phyloP scores from a whole-genome alignment of 495 filamentous ascomycete genomes.

The Tetracladium marchalianum region DNA sequence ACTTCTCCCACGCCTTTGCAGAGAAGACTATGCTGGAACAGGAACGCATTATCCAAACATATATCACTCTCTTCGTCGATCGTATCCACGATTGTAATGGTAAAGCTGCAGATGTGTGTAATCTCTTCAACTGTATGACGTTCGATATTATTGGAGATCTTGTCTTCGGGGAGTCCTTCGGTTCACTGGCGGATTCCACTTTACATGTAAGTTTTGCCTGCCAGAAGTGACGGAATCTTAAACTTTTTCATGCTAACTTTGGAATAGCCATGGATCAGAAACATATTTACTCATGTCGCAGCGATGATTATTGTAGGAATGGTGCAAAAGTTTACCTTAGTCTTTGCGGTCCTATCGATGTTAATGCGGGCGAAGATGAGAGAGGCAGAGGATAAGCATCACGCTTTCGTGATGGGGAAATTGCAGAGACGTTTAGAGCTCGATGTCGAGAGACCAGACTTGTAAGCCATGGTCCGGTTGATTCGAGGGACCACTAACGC shows the following conservation, averaged over 20 bases:
- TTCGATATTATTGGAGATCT: slow-evolving; percentile 41
- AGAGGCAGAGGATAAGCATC: not conserved
- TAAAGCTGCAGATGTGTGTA: slow-evolving; percentile 15
- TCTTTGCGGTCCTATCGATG: not conserved
- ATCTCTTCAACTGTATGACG: slow-evolving; percentile 38
- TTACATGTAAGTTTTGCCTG: slow-evolving; percentile 13
- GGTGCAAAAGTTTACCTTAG: not conserved
- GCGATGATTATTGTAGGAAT: not conserved
- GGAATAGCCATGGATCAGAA: slow-evolving; percentile 6
- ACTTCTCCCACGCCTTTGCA: slow-evolving; percentile 45
- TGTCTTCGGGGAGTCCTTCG: slow-evolving; percentile 27
- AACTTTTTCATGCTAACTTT: slow-evolving; percentile 17
- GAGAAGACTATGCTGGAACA: slow-evolving; percentile 37
- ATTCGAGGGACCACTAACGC: not conserved
- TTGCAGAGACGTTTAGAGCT: not conserved
- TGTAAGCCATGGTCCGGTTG: slow-evolving; percentile 1
- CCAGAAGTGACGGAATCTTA: too few relatives aligned
- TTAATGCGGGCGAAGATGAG: not conserved
- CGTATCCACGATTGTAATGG: slow-evolving; percentile 31
- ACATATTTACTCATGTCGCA: not conserved
- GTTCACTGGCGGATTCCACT: slow-evolving; percentile 8
- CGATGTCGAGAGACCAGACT: not conserved
- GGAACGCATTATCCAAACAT: slow-evolving; percentile 31
- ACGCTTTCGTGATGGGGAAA: not conserved
- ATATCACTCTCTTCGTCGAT: slow-evolving; percentile 38